phyloP scores from a whole-genome alignment of 305 asterid species.

The Fraxinus nigra region DNA sequence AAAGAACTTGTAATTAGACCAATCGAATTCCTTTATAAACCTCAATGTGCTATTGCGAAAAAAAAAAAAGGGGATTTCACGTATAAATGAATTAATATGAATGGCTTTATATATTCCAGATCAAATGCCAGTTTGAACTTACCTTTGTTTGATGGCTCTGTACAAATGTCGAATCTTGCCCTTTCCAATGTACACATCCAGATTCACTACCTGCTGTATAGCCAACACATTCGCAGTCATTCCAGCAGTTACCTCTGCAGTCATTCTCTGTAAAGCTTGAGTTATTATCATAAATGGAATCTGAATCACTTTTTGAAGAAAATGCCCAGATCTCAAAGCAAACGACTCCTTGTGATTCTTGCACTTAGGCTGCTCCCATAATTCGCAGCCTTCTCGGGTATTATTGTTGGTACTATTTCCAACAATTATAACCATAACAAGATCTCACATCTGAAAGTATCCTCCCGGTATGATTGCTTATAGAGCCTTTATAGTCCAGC shows the following conservation, averaged over 20 bases:
- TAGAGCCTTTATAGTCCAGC: conserved; percentile 15
- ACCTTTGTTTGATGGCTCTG: conserved; percentile 26
- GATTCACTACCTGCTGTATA: neutral
- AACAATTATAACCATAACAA: conserved; percentile 28
- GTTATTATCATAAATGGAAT: neutral
- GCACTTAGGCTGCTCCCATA: conserved; percentile 33
- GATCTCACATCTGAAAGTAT: neutral
- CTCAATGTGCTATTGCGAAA: too few relatives aligned
- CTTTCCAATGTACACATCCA: conserved; percentile 40
- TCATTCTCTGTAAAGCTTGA: conserved; percentile 37
- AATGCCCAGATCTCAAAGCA: conserved; percentile 21
- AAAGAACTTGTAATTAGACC: too few relatives aligned
- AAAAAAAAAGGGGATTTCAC: too few relatives aligned
- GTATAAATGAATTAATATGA: too few relatives aligned
- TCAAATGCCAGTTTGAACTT: neutral
- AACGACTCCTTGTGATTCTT: conserved; percentile 23
- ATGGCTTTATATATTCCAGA: too few relatives aligned
- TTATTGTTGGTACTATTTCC: too few relatives aligned
- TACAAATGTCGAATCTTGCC: conserved; percentile 25
- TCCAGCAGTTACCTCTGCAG: conserved; percentile 39
- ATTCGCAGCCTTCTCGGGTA: neutral
- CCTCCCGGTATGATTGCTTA: neutral
- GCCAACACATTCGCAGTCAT: conserved; percentile 32
- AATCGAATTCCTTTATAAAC: too few relatives aligned
- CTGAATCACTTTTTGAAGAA: neutral